Evolutionary conservation across 257 asterid species (phyloP).

Genomic region (Parsonsia alboflavescens): DNA sequence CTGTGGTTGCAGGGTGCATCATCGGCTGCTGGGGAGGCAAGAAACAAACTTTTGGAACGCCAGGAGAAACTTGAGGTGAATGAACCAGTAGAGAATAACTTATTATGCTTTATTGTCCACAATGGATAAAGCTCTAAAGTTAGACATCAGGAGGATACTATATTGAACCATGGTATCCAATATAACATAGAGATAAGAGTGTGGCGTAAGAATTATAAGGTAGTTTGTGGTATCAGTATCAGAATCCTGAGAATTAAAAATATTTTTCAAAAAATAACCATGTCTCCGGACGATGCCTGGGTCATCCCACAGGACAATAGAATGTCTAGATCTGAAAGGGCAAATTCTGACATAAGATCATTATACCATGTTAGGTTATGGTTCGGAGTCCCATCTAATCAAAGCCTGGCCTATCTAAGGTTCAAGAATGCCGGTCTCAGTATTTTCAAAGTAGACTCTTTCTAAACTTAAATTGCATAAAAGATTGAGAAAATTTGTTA

Average conservation of each 20-base stretch:
- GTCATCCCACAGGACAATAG: not conserved
- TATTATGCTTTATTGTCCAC: not conserved
- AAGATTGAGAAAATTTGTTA: not conserved
- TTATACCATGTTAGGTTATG: not conserved
- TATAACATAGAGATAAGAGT: not conserved
- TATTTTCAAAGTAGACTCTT: not conserved
- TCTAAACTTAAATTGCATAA: not conserved
- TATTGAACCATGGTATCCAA: not conserved
- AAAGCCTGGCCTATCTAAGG: not conserved
- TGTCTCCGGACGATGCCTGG: not conserved
- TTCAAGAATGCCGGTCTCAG: not conserved
- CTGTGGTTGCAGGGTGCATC: conserved; percentile 61
- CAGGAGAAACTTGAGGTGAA: conserved; percentile 87
- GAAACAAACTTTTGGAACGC: conserved; percentile 81
- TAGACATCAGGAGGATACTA: not conserved
- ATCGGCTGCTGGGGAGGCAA: conserved; percentile 85
- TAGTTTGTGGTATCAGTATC: not conserved
- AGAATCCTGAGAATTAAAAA: not conserved
- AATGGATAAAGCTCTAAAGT: not conserved
- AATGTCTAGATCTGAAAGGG: not conserved
- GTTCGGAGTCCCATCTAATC: not conserved
- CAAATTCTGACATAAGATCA: not conserved
- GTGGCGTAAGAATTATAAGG: not conserved
- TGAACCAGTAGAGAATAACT: conserved; percentile 11
- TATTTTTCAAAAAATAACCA: not conserved